Evolutionary conservation across 148 eudicot species (phyloP).

Genomic region (Bassia scoparia): DNA sequence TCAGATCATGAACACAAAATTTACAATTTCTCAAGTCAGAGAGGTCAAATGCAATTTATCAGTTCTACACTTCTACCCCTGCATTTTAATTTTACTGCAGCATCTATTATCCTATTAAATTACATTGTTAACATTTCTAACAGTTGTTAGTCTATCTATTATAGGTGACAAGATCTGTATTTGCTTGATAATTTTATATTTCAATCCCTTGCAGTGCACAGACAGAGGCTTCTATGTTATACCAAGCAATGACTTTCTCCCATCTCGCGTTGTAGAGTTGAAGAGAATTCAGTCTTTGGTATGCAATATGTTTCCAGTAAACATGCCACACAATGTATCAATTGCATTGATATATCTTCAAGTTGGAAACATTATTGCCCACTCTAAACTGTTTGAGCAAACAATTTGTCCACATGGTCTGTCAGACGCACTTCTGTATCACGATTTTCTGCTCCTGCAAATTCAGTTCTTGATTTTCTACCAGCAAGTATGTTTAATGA

Average conservation of each 20-base stretch:
- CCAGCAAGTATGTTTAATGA: constrained; percentile 61
- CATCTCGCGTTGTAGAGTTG: constrained; percentile 65
- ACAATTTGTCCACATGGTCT: neutral
- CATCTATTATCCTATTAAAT: neutral
- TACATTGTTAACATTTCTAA: neutral
- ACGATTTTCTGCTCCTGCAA: constrained; percentile 65
- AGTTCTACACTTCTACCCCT: no score
- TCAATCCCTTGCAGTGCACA: constrained; percentile 46
- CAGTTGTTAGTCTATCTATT: constrained; percentile 1
- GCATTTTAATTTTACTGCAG: constrained; percentile 1
- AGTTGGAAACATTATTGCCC: neutral
- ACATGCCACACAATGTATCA: neutral
- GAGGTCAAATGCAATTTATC: neutral
- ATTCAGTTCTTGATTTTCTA: constrained; percentile 48
- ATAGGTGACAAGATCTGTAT: neutral
- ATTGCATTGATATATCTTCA: neutral
- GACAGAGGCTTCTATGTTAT: constrained; percentile 52
- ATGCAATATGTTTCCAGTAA: constrained; percentile 27
- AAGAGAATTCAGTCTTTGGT: constrained; percentile 82
- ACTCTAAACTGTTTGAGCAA: neutral
- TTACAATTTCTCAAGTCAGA: no score
- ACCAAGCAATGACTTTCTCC: constrained; percentile 58
- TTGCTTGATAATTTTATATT: constrained; percentile 2
- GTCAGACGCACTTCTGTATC: constrained; percentile 51
- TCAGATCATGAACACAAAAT: no score